phyloP scores from a whole-genome alignment of 176 grass and related monocot species.

The Secale cereale region DNA sequence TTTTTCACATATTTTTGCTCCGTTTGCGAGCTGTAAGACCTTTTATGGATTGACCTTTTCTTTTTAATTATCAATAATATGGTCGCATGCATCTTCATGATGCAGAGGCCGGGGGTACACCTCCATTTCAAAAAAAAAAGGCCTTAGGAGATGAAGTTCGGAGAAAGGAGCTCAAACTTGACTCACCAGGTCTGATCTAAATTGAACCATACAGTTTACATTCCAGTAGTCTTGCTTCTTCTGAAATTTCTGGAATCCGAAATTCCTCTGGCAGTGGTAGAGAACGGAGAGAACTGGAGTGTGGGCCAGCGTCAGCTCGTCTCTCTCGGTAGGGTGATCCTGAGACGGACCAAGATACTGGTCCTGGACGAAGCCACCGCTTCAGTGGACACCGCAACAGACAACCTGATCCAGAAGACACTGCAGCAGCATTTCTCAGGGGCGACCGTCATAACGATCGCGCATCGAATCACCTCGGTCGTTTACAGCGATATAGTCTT shows the following conservation, averaged over 20 bases:
- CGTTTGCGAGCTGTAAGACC: too few species aligned
- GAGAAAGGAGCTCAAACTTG: constrained; percentile 60
- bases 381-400: constrained; percentile 72
- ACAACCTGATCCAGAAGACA: constrained; percentile 77
- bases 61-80: too few species aligned
- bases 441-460: constrained; percentile 66
- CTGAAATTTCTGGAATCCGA: too few species aligned
- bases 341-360: constrained; percentile 70
- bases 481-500: constrained; percentile 74
- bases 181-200: constrained; percentile 43
- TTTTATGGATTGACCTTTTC: too few species aligned
- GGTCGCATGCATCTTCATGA: too few species aligned
- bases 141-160: constrained; percentile 74
- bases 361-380: constrained; percentile 79
- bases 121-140: too few species aligned
- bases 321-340: constrained; percentile 60
- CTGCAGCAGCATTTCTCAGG: constrained; percentile 63
- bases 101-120: too few species aligned
- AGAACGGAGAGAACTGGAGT: constrained; percentile 95
- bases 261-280: constrained; percentile 41
- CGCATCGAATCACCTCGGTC: constrained; percentile 77
- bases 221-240: background rate
- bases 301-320: constrained; percentile 76
- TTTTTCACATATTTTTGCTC: too few species aligned
- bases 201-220: background rate